Base-by-base conservation (phyloP, 495 filamentous ascomycete genomes). In the Penicillium canariense region DNA sequence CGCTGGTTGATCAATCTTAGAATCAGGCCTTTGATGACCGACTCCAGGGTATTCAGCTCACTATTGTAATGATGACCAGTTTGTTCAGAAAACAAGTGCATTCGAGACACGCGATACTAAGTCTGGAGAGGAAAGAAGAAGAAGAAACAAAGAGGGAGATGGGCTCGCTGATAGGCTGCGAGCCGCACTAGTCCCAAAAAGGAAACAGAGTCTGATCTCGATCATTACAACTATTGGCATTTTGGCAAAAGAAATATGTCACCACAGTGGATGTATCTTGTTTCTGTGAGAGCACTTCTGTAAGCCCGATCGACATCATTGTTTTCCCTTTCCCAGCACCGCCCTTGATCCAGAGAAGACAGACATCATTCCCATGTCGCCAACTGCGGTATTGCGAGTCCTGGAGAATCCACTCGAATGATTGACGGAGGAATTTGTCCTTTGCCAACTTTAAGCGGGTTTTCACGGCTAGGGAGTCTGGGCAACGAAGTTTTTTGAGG, bases 311-410 rank as follows among this genome's bases (percentile, higher is more conserved):
- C 35, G 71, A 59, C 40, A 74, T 50, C 77, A 80, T 80, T 2
- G 76, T 80, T 66, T 80, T 80, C 30, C 77, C 74, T 50, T 72
- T 78, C n/a, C 75, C 75, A 30, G 73, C 63, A 53, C 68, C 71
- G 30, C 71, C 73, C 48, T 68, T 78, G 28, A 81, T 71, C 77
- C 74, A 80, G 27, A 80, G 69, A 22, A 77, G 56, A 14, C 55
- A 31, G 35, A 58, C 11, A 9, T 50, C 39, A 0, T 28, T 6
- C 8, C 31, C 39, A 14, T 50, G 7, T 14, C 12, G 18, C 54
- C 54, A 56, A 43, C 23, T 39, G 2, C 12, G 28, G 39, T 50
- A 56, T 4, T 46, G 26, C 39, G 28, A 15, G 20, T 26, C 17
- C n/a, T 38, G 18, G 25, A 56, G 39, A 30, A 56, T 20, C 54